These are phyloP conservation scores for Paraurostyla sp. DNA, from an alignment of 73 alveolate species.

Conservation along the genomic window DNA sequence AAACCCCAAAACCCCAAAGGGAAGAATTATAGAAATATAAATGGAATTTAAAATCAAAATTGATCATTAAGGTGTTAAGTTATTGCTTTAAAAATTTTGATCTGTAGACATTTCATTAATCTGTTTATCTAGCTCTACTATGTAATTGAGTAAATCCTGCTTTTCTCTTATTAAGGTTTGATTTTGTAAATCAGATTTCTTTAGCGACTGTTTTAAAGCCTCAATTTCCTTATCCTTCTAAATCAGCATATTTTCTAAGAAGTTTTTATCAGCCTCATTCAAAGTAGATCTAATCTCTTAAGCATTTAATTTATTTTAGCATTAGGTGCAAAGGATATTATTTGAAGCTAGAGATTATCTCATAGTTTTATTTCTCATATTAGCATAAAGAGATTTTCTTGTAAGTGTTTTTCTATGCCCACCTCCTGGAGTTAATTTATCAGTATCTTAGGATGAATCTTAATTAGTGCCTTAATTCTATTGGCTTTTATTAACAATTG, in stretches of 20 bases:
- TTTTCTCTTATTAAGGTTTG: not conserved
- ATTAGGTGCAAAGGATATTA: not conserved
- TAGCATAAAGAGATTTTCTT: not conserved
- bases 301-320: not conserved
- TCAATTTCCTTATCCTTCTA: not conserved
- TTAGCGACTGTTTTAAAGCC: not conserved
- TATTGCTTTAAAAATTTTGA: slow-evolving; percentile 69
- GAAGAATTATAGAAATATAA: too few species aligned
- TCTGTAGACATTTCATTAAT: slow-evolving; percentile 32
- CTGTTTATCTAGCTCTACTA: slow-evolving; percentile 1
- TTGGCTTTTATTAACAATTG: not conserved
- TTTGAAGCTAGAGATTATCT: not conserved
- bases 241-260: not conserved
- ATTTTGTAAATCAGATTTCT: not conserved
- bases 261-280: not conserved
- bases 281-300: not conserved
- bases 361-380: not conserved
- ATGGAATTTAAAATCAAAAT: too few species aligned
- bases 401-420: not conserved
- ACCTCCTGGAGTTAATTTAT: not conserved
- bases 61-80: slow-evolving; percentile 83
- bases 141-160: not conserved
- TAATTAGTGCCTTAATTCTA: not conserved
- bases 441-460: not conserved
- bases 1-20: too few species aligned